A percentile compares a stretch with the other conserved stretches of the same genome.
Conservation (phyloP, 352 stramenopile species). For the Phytophthora pisi region DNA sequence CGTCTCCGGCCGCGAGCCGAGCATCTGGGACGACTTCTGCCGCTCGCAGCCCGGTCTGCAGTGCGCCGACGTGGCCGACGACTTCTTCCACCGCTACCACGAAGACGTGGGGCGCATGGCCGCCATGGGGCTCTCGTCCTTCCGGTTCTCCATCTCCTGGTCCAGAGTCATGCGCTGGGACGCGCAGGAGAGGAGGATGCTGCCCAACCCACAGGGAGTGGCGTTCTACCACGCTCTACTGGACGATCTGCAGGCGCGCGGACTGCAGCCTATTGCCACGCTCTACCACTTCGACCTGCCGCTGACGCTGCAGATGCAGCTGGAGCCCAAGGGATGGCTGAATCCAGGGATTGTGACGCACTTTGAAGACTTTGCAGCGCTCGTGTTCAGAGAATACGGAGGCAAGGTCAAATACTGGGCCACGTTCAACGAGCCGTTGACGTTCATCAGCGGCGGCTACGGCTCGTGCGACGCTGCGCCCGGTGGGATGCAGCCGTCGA, state of each 20-base stretch:
- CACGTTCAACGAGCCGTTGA: constrained; percentile 96
- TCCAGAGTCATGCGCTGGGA: constrained; percentile 43
- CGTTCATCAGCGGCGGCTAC: constrained; percentile 88
- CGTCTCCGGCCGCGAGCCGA: constrained; percentile 24
- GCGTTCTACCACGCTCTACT: constrained; percentile 86
- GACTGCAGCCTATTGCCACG: constrained; percentile 90
- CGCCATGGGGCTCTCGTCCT: constrained; percentile 85
- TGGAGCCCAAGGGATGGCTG: constrained; percentile 73
- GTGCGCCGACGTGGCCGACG: constrained; percentile 75
- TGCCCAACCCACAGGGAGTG: constrained; percentile 27
- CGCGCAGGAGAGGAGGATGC: constrained; percentile 19
- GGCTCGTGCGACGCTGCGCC: constrained; percentile 62
- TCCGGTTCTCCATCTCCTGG: constrained; percentile 65
- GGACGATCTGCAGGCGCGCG: constrained; percentile 66
- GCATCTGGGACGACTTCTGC: constrained; percentile 60
- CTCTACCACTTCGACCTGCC: constrained; percentile 97
- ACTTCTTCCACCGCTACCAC: constrained; percentile 82
- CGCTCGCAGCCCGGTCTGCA: constrained; percentile 47
- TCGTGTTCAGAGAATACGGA: constrained; percentile 93
- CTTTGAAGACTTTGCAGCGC: constrained; percentile 89
- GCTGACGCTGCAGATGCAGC: constrained; percentile 77
- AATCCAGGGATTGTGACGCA: constrained; percentile 57
- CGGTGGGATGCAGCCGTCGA: constrained; percentile 33
- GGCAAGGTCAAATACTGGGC: constrained; percentile 93
- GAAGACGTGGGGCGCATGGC: constrained; percentile 90